Conservation (phyloP, 176 grass and related monocot species). For the Metroxylon sagu region DNA sequence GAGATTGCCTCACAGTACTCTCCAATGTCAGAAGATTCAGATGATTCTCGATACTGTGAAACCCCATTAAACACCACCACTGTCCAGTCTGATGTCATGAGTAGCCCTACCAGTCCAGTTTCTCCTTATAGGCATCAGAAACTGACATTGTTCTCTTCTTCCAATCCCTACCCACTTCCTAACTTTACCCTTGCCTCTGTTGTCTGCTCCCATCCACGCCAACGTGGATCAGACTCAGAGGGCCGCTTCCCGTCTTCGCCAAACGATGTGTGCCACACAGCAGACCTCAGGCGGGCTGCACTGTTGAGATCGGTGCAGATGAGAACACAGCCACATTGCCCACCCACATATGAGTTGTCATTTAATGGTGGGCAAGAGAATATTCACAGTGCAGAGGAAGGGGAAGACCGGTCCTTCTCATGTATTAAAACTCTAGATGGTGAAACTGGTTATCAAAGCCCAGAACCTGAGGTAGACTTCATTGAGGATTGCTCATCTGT, state of each 20-base stretch:
- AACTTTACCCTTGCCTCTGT: slow-evolving; percentile 58
- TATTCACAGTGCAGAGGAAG: slow-evolving; percentile 37
- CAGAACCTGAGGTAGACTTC: slow-evolving; percentile 37
- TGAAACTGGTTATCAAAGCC: slow-evolving; percentile 29
- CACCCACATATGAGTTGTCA: slow-evolving; percentile 33
- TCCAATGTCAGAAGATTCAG: slow-evolving; percentile 95
- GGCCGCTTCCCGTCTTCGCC: slow-evolving; percentile 83
- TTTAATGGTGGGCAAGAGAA: slow-evolving; percentile 47
- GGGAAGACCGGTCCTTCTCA: slow-evolving; percentile 20
- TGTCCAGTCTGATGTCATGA: slow-evolving; percentile 37
- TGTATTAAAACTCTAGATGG: slow-evolving; percentile 48
- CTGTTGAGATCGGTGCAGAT: slow-evolving; percentile 86
- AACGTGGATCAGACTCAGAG: slow-evolving; percentile 67
- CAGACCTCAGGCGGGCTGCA: slow-evolving; percentile 60
- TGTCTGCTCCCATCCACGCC: slow-evolving; percentile 49
- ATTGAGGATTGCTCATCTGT: slow-evolving; percentile 21
- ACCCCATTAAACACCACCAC: slow-evolving; percentile 40
- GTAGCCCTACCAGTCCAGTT: slow-evolving; percentile 59
- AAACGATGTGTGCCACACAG: slow-evolving; percentile 78
- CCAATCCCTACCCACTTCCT: slow-evolving; percentile 38
- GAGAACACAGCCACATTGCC: slow-evolving; percentile 61
- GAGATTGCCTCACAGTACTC: slow-evolving; percentile 79
- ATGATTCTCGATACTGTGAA: slow-evolving; percentile 67
- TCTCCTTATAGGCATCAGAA: slow-evolving; percentile 58
- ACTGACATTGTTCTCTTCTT: slow-evolving; percentile 18